A percentile compares a stretch with the other conserved stretches of the same genome.
Conservation (phyloP, 2,329 filamentous ascomycete species). For the Aspergillus pseudotamarii region DNA sequence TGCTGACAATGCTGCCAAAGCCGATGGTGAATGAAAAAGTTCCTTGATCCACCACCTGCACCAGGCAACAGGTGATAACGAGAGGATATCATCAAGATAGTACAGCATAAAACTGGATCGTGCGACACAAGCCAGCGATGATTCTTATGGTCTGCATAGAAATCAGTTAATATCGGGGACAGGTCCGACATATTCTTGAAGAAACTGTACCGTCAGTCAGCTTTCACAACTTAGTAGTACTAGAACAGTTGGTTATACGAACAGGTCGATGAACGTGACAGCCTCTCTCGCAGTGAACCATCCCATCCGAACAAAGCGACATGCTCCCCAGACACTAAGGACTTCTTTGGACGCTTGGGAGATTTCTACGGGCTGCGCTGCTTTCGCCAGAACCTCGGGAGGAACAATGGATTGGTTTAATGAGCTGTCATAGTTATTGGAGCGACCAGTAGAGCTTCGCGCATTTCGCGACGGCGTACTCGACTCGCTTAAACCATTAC, state of each 20-base stretch:
- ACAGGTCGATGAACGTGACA: conserved; percentile 56
- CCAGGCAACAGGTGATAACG: conserved; percentile 52
- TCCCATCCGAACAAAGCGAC: conserved; percentile 58
- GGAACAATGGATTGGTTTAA: conserved; percentile 20
- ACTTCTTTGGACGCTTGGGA: conserved; percentile 38
- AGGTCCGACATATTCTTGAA: conserved; percentile 55
- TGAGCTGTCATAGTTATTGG: conserved; percentile 16
- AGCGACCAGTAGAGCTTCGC: conserved; percentile 19
- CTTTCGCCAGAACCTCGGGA: conserved; percentile 24
- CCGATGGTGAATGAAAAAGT: conserved; percentile 57
- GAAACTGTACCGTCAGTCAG: conserved; percentile 34
- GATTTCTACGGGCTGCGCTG: conserved; percentile 31
- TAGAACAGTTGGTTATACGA: conserved; percentile 16
- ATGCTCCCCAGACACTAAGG: conserved; percentile 51
- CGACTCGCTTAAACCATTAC: conserved; percentile 33
- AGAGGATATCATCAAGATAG: conserved; percentile 59
- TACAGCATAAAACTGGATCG: conserved; percentile 57
- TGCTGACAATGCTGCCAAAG: conserved; percentile 59
- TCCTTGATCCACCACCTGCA: conserved; percentile 49
- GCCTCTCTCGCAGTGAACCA: conserved; percentile 60
- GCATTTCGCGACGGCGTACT: conserved; percentile 25
- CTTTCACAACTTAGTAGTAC: not conserved
- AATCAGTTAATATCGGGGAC: conserved; percentile 54
- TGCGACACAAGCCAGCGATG: conserved; percentile 53
- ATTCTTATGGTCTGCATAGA: conserved; percentile 53